Evolutionary conservation across 768 basidiomycete genomes (phyloP), one percentile per base, ranked within the genome.

Genomic region (Boletus rubroflammeus): DNA sequence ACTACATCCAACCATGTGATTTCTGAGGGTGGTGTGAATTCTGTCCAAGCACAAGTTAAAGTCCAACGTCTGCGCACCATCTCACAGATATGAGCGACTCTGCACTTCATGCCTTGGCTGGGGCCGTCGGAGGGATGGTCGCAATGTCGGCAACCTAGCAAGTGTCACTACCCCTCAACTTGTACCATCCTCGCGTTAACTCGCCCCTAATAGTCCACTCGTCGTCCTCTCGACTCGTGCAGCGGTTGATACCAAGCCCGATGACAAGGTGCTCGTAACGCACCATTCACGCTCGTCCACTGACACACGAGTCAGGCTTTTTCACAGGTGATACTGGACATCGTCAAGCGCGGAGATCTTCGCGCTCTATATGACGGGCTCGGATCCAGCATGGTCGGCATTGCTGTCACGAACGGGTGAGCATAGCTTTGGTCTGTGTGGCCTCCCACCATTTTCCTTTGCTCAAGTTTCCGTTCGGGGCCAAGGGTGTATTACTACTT

Each of bases 141-240:
- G 93, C 96, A 23, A 97, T 98, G 94, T 80, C 82, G n/a, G 84
- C 78, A 34, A 93, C 90, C 50, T 92, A 92, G 93, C 88, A 60
- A 71, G 86, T 68, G 47, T 57, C 32, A 19, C 23, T 41, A 44
- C 50, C 7, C 34, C 25, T 39, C 35, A 13, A n/a, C 3, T 23
- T 21, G 14, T 32, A 6, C 17, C 39, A 0, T 38, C 36, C 31
- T 55, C 35, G n/a, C n/a, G 40, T 50, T 63, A 34, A 57, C 46
- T 38, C 38, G 34, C 53, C 40, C 39, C 36, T 17, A 17, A 41
- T 54, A 97, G 93, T 66, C 97, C 97, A 7, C 79, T 99, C 34
- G 85, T 97, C 55, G 89, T 93, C 68, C 73, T 98, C 39, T 95
- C 92, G 8, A 98, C 96, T 2, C 82, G 95, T 46, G 92, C 93